Conservation (phyloP, 176 grass and related monocot genomes). For the Triticum turgidum region DNA sequence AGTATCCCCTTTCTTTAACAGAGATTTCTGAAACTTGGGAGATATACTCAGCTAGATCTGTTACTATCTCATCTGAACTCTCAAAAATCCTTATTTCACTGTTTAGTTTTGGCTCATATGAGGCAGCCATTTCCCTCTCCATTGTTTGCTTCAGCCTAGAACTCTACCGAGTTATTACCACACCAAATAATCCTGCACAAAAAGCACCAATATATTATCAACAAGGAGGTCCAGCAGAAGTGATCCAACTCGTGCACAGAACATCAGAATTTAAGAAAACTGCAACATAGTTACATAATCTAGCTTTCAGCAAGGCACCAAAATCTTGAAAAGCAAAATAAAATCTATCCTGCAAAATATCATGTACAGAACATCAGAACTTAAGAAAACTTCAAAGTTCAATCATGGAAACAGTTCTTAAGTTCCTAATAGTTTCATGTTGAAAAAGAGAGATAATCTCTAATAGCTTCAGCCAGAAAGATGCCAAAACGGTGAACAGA, state of each 20-base stretch:
- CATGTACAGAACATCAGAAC: neutral
- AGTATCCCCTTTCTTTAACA: slow-evolving; percentile 95
- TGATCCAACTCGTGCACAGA: slow-evolving; percentile 9
- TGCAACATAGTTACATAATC: neutral
- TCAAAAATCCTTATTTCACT: slow-evolving; percentile 85
- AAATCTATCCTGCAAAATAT: neutral
- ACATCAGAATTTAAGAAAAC: slow-evolving; percentile 24
- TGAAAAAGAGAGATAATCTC: slow-evolving; percentile 1
- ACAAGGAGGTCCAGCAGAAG: slow-evolving; percentile 11
- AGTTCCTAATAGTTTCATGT: neutral
- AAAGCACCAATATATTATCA: slow-evolving; percentile 32
- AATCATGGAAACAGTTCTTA: slow-evolving; percentile 16
- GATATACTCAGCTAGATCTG: slow-evolving; percentile 87
- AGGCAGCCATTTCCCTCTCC: slow-evolving; percentile 52
- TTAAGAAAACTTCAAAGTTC: slow-evolving; percentile 10
- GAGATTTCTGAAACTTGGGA: slow-evolving; percentile 89
- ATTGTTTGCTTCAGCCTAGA: slow-evolving; percentile 23
- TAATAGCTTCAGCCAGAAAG: neutral
- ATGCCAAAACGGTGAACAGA: neutral
- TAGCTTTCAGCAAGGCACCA: neutral
- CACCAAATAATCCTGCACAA: slow-evolving; percentile 42
- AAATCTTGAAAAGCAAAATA: neutral
- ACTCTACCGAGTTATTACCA: slow-evolving; percentile 28
- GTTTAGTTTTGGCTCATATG: slow-evolving; percentile 56
- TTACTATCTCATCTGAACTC: slow-evolving; percentile 72